Evolutionary conservation across 306 rosid species (phyloP).

Genomic region (Hippophae tibetana): DNA sequence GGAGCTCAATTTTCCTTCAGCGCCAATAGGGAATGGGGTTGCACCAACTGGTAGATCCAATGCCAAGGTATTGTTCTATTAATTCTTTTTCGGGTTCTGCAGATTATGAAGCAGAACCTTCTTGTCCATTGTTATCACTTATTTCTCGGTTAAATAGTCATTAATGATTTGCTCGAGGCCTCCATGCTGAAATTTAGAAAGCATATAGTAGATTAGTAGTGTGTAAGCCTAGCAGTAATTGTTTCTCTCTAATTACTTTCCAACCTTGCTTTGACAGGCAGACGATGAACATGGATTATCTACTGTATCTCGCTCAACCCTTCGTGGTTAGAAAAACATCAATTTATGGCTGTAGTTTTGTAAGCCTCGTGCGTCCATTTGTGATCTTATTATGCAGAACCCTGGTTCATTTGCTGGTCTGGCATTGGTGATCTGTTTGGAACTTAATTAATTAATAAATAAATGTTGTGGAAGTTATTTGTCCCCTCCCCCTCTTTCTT

Average conservation of each 20-base stretch:
- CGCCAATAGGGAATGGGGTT: constrained; percentile 64
- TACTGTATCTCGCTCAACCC: constrained; percentile 74
- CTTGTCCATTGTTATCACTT: neutral
- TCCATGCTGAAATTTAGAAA: too few relatives aligned
- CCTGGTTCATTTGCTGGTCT: too few relatives aligned
- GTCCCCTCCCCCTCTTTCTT: too few relatives aligned
- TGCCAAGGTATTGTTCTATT: constrained; percentile 43
- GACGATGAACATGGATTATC: constrained; percentile 90
- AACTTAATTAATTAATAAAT: too few relatives aligned
- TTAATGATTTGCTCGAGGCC: too few relatives aligned
- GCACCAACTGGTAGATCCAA: constrained; percentile 56
- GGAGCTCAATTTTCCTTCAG: constrained; percentile 83
- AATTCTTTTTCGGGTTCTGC: neutral
- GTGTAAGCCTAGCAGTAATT: too few relatives aligned
- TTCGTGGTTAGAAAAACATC: constrained; percentile 47
- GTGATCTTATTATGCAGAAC: constrained; percentile 53
- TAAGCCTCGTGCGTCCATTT: constrained; percentile 13
- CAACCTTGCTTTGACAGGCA: constrained; percentile 37
- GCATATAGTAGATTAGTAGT: too few relatives aligned
- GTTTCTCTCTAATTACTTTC: constrained; percentile 11
- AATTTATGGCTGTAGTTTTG: constrained; percentile 1
- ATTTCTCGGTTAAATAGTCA: neutral
- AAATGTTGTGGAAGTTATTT: too few relatives aligned
- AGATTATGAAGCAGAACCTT: neutral
- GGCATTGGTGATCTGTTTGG: too few relatives aligned